Base-by-base conservation (phyloP, 176 grass and related monocot genomes). In the Juncus effusus region DNA sequence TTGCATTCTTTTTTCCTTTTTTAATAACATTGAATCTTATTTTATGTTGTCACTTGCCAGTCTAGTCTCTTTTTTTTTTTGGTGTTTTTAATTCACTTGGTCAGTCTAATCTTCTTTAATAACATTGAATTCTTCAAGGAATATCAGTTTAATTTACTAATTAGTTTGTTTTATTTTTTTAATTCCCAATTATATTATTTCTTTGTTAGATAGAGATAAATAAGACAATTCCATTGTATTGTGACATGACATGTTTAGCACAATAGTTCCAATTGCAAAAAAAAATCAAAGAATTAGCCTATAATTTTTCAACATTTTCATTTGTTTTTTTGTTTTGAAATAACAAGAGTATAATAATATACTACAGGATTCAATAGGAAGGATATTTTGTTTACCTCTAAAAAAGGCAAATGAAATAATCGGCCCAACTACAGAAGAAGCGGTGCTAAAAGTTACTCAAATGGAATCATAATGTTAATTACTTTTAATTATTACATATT, bases 351-450 rank as follows among this genome's bases (percentile, higher is more conserved):
- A 56, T 70, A 39, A 16, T 70, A 52, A 38, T 58, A 72, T 45
- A 19, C 28, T 40, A 70, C 70, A 97, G 93, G 93, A 97, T 78
- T 97, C 85, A 63, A 75, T 92, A 59, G 88, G 93, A 77, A 89
- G 93, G 77, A 89, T 97, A 16, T 91, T 71, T 54, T 86, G 85
- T 5, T 70, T 89, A 59, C 72, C 88, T 80, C 65, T 97, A 59
- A 97, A 82, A 72, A 72, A 70, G 15, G 83, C 85, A 56, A 97
- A 97, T 82, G 93, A 89, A 67, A 86, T 89, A 62, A 97, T 97
- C 37, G 93, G 93, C 0, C 42, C 85, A 35, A 97, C 93, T 4
- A 97, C 93, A 0, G 93, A 97, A 77, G 93, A 97, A 66, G n/a
- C 88, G 36, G 82, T 97, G 52, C 73, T 89, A 54, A 97, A 97